phyloP scores from a whole-genome alignment of 2,329 filamentous ascomycete genomes.

The Kalmusia sp. region DNA sequence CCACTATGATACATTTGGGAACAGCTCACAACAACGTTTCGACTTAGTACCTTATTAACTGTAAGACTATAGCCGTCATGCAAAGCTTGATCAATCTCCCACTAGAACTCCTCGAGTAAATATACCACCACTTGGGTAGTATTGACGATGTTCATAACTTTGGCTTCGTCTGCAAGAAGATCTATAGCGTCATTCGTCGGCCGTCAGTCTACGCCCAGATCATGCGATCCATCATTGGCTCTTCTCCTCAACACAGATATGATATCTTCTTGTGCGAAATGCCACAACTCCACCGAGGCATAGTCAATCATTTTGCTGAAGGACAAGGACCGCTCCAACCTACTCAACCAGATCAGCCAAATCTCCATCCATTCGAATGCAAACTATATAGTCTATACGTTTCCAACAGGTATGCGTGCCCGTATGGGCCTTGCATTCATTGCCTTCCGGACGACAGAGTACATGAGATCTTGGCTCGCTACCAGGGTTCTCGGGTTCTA shows the following conservation, averaged over 20 bases:
- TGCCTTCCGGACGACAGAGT: conserved; percentile 22
- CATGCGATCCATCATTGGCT: conserved; percentile 31
- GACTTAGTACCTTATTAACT: too few relatives aligned
- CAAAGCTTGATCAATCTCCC: conserved; percentile 21
- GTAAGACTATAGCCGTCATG: conserved; percentile 11
- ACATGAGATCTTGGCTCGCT: conserved; percentile 31
- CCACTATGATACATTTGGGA: too few relatives aligned
- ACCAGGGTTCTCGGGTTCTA: conserved; percentile 29
- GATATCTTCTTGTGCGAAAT: conserved; percentile 30
- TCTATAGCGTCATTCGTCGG: conserved; percentile 16
- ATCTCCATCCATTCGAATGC: conserved; percentile 14
- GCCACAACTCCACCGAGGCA: conserved; percentile 21
- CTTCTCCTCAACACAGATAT: conserved; percentile 24
- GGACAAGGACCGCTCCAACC: conserved; percentile 6
- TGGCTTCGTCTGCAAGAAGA: conserved; percentile 21
- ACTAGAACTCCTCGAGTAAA: conserved; percentile 23
- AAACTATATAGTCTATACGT: neutral
- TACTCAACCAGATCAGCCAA: neutral
- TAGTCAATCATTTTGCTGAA: conserved; percentile 24
- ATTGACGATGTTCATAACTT: conserved; percentile 38
- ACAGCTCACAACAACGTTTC: too few relatives aligned
- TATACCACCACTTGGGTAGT: conserved; percentile 26
- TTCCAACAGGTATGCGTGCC: neutral
- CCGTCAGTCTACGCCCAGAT: conserved; percentile 24
- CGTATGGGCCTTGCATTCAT: conserved; percentile 1